A percentile compares a stretch with the other conserved stretches of the same genome.
These are phyloP conservation scores for Phialophora tarda DNA, from an alignment of 2,329 filamentous ascomycete genomes.

Conservation along the genomic window DNA sequence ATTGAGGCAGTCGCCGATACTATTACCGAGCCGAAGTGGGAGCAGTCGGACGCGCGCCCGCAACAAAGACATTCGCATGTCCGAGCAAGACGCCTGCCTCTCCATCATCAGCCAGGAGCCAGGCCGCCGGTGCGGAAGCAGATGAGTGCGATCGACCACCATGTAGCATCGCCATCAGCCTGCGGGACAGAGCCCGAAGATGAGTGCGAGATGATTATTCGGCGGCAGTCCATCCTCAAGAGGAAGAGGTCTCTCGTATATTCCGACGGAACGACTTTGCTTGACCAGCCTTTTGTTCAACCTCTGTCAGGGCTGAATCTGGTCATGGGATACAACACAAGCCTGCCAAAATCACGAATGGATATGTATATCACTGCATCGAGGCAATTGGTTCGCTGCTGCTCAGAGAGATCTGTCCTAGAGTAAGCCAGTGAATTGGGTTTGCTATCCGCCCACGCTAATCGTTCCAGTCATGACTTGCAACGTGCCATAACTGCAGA, in stretches of 20 bases:
- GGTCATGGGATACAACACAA: slow-evolving; percentile 25
- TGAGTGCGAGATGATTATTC: not conserved
- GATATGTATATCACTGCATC: slow-evolving; percentile 24
- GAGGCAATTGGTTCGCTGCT: slow-evolving; percentile 19
- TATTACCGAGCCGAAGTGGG: not conserved
- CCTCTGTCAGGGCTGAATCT: slow-evolving; percentile 14
- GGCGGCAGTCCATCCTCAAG: not conserved
- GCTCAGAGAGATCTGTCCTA: slow-evolving; percentile 7
- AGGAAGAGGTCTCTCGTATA: not conserved
- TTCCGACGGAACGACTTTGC: not conserved
- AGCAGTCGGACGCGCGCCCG: not conserved
- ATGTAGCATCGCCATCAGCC: not conserved
- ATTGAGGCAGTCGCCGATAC: not conserved
- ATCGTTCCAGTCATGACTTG: slow-evolving; percentile 10
- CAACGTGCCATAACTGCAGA: slow-evolving; percentile 20
- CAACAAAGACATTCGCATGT: not conserved
- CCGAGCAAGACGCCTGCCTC: not conserved
- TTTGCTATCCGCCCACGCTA: not conserved
- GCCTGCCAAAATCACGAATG: slow-evolving; percentile 18
- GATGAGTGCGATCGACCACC: not conserved
- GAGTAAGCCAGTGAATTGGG: slow-evolving; percentile 3
- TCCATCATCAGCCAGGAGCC: not conserved
- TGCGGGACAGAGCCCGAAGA: not conserved
- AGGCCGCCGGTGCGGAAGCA: not conserved
- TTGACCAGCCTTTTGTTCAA: slow-evolving; percentile 18